phyloP scores from a whole-genome alignment of 306 rosid species.

The Medicago lupulina region DNA sequence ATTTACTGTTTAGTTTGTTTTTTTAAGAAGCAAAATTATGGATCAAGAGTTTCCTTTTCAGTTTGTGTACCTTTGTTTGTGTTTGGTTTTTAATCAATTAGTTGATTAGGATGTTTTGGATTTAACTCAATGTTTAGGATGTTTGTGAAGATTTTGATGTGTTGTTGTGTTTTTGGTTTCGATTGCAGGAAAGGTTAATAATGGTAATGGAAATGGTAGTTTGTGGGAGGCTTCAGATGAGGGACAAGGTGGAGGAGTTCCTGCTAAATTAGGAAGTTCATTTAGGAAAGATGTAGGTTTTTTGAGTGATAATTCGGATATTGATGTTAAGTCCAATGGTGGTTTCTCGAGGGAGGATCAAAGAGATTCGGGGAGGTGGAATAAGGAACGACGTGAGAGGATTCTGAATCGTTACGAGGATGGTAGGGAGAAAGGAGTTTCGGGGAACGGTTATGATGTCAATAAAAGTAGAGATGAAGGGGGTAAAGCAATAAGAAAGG shows the following conservation, averaged over 20 bases:
- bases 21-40: slow-evolving; percentile 8
- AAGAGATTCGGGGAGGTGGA: slow-evolving; percentile 51
- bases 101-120: slow-evolving; percentile 7
- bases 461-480: slow-evolving; percentile 47
- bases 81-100: not conserved
- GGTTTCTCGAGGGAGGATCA: slow-evolving; percentile 49
- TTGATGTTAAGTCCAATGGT: slow-evolving; percentile 55
- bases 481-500: slow-evolving; percentile 54
- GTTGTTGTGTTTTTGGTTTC: slow-evolving; percentile 32
- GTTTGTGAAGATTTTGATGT: slow-evolving; percentile 38
- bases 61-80: not conserved
- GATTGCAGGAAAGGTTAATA: slow-evolving; percentile 68
- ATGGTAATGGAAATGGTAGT: slow-evolving; percentile 59
- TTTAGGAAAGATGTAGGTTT: slow-evolving; percentile 57
- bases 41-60: not conserved
- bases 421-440: slow-evolving; percentile 47
- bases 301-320: slow-evolving; percentile 58
- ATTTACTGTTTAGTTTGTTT: slow-evolving; percentile 15
- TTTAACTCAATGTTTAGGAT: too few species aligned
- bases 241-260: slow-evolving; percentile 56
- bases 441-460: slow-evolving; percentile 46
- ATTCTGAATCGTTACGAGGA: slow-evolving; percentile 43
- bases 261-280: slow-evolving; percentile 54
- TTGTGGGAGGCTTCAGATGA: slow-evolving; percentile 72
- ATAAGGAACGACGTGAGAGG: slow-evolving; percentile 43